Percentiles rank a stretch among this genome's conserved stretches.
phyloP scores from a whole-genome alignment of 2,329 filamentous ascomycete genomes.

The Lecanosticta acicola region DNA sequence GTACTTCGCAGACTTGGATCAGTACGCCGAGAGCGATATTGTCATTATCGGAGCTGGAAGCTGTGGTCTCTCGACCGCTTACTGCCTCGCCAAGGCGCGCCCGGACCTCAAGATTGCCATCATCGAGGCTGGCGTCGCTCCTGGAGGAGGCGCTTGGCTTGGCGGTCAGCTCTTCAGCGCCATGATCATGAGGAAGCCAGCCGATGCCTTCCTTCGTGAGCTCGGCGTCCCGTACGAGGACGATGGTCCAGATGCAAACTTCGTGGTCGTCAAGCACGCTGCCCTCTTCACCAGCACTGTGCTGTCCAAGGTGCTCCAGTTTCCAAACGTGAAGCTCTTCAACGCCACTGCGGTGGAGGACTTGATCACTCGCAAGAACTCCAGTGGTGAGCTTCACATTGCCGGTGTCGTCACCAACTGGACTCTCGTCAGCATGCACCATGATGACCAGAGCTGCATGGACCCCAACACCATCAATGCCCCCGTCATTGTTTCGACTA shows the following conservation, averaged over 20 bases:
- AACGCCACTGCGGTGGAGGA: constrained; percentile 92
- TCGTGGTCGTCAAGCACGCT: constrained; percentile 90
- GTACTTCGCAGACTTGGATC: constrained; percentile 86
- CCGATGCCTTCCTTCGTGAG: constrained; percentile 75
- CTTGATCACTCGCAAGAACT: constrained; percentile 70
- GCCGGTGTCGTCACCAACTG: constrained; percentile 93
- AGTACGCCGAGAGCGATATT: constrained; percentile 85
- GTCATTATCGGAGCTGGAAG: constrained; percentile 89
- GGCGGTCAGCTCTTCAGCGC: constrained; percentile 91
- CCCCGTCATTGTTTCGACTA: constrained; percentile 80
- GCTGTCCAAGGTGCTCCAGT: constrained; percentile 71
- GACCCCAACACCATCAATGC: constrained; percentile 96
- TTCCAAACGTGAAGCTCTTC: constrained; percentile 94
- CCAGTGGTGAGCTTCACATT: constrained; percentile 57
- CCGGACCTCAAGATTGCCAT: constrained; percentile 90
- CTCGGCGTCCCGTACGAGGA: constrained; percentile 82
- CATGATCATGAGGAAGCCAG: constrained; percentile 93
- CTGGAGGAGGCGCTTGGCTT: constrained; percentile 85
- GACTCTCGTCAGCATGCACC: constrained; percentile 69
- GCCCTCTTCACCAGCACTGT: constrained; percentile 87
- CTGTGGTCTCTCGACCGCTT: constrained; percentile 79
- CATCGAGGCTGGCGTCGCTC: constrained; percentile 80
- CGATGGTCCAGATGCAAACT: constrained; percentile 59
- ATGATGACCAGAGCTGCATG: constrained; percentile 72
- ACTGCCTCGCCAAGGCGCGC: constrained; percentile 73